Conservation (phyloP, 345 rosid genomes). For the Mallotus nudiflorus region DNA sequence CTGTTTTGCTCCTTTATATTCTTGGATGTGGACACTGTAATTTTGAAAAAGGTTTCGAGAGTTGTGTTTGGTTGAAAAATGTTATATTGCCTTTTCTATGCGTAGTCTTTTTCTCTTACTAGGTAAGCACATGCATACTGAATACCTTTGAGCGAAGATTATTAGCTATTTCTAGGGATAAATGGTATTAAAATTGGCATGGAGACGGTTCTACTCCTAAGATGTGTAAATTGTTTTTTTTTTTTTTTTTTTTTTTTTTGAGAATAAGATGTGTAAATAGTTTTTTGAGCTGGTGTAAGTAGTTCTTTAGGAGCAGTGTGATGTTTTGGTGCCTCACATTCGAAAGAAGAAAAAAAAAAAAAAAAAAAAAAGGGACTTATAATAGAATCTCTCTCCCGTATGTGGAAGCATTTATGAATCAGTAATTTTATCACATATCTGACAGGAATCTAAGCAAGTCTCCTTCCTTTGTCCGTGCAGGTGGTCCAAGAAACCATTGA, state of each 20-base stretch:
- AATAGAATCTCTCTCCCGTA: background rate
- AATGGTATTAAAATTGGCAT: background rate
- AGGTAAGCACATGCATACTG: too few species aligned
- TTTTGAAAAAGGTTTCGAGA: background rate
- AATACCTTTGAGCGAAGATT: too few species aligned
- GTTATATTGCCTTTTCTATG: too few species aligned
- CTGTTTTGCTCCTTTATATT: background rate
- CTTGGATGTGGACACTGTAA: background rate
- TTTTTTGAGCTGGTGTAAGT: too few species aligned
- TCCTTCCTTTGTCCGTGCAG: slow-evolving; percentile 36
- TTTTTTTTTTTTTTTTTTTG: too few species aligned
- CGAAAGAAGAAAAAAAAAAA: background rate
- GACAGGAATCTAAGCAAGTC: background rate
- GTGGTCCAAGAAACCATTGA: slow-evolving; percentile 97
- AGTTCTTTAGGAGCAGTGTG: background rate
- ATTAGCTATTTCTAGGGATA: too few species aligned
- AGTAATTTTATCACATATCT: too few species aligned
- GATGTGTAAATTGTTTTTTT: too few species aligned
- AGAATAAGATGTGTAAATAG: too few species aligned
- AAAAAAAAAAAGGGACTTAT: background rate
- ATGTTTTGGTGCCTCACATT: background rate
- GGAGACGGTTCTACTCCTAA: background rate
- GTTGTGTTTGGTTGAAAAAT: background rate
- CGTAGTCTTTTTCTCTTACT: too few species aligned
- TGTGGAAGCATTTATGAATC: too few species aligned